Conservation (phyloP, 148 eudicot species). For the Nepenthes gracilis region DNA sequence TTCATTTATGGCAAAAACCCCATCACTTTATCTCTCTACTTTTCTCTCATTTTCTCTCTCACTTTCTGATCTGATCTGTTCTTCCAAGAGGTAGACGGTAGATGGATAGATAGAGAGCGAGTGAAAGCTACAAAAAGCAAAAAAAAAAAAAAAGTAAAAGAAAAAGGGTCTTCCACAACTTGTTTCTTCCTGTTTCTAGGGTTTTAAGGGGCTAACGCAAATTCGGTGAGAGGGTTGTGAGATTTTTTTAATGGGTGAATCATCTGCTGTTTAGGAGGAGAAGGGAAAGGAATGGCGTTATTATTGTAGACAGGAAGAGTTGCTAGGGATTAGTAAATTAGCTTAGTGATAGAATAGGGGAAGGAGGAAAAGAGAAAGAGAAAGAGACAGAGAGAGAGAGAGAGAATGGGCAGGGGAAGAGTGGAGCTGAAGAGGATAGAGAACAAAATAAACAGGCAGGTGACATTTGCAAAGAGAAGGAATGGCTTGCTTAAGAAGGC, state of each 20-base stretch:
- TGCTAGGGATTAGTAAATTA: no score
- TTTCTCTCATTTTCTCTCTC: not conserved
- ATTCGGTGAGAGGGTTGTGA: no score
- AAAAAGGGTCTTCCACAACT: not conserved
- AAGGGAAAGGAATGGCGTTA: no score
- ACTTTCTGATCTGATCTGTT: not conserved
- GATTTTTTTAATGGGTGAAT: no score
- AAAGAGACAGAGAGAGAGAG: slow-evolving; percentile 10
- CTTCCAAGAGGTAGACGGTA: no score
- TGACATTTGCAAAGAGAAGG: slow-evolving; percentile 32
- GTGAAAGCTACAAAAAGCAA: not conserved
- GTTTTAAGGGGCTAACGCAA: no score
- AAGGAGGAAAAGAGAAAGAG: slow-evolving; percentile 6
- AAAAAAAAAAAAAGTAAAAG: not conserved
- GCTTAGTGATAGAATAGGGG: not conserved
- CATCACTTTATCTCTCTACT: not conserved
- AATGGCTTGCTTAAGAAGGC: slow-evolving; percentile 32
- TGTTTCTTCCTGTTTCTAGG: no score
- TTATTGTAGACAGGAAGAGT: no score
- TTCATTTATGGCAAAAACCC: not conserved
- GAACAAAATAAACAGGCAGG: slow-evolving; percentile 32
- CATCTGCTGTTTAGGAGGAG: no score
- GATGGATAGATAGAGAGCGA: no score
- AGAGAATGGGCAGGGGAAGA: slow-evolving; percentile 28
- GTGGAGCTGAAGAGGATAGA: slow-evolving; percentile 34